These are phyloP conservation scores for Huntiella moniliformis DNA, from an alignment of 2,329 filamentous ascomycete genomes.

Conservation along the genomic window DNA sequence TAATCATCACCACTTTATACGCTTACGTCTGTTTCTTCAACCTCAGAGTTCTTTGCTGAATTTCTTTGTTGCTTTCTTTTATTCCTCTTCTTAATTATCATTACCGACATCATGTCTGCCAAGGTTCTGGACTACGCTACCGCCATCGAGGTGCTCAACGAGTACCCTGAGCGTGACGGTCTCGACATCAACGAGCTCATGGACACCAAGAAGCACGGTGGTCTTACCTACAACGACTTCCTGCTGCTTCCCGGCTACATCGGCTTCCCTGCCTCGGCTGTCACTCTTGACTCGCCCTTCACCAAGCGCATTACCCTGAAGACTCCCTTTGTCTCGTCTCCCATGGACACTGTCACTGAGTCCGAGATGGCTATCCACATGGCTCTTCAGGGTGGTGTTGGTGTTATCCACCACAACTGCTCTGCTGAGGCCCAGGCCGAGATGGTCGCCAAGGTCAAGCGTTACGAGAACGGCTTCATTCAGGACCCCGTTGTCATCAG, in stretches of 20 bases:
- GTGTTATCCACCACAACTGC: conserved; percentile 99
- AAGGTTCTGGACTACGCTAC: conserved; percentile 53
- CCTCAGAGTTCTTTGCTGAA: conserved; percentile 20
- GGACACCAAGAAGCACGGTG: conserved; percentile 79
- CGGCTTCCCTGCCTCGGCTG: conserved; percentile 84
- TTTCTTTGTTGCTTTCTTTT: conserved; percentile 17
- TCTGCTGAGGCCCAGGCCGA: conserved; percentile 92
- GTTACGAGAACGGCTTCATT: conserved; percentile 98
- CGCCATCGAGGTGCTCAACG: conserved; percentile 63
- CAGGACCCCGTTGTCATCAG: conserved; percentile 84
- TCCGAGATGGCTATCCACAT: conserved; percentile 99
- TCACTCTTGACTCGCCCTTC: conserved; percentile 72
- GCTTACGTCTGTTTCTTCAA: conserved; percentile 23
- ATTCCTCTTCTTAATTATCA: neutral
- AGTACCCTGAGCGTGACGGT: conserved; percentile 68
- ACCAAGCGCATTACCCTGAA: conserved; percentile 93
- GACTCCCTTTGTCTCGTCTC: conserved; percentile 90
- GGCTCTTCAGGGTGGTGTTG: conserved; percentile 69
- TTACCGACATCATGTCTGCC: conserved; percentile 39
- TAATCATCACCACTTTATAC: conserved; percentile 14
- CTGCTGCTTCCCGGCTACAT: conserved; percentile 93
- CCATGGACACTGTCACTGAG: conserved; percentile 99
- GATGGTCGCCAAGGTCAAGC: conserved; percentile 98
- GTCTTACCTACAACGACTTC: conserved; percentile 98
- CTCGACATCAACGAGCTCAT: conserved; percentile 73